These are phyloP conservation scores for Leccinum subrobustum DNA, from an alignment of 1,284 basidiomycete species.

Conservation along the genomic window DNA sequence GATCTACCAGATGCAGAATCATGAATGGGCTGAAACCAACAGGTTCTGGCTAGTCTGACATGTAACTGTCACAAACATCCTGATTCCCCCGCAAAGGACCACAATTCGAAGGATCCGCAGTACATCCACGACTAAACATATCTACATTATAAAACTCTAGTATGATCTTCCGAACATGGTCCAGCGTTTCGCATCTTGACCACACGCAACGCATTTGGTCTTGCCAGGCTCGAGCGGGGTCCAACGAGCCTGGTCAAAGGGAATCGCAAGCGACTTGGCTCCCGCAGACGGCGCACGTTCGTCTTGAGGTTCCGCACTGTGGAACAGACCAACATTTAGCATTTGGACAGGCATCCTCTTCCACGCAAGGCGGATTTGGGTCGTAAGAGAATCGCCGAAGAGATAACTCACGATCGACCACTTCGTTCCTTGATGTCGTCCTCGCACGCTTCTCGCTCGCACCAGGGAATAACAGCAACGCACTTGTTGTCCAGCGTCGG, in stretches of 20 bases:
- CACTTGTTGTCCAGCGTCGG: constrained; percentile 89
- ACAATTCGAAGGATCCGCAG: background rate
- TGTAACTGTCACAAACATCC: too few species aligned
- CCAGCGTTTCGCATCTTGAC: constrained; percentile 86
- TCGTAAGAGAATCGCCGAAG: constrained; percentile 3
- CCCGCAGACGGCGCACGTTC: constrained; percentile 97
- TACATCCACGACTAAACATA: background rate
- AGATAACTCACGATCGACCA: constrained; percentile 70
- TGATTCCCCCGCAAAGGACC: background rate
- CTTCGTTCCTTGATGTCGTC: constrained; percentile 98
- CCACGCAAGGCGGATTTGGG: background rate
- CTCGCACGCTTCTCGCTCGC: constrained; percentile 91
- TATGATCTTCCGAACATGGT: constrained; percentile 89
- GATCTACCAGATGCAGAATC: too few species aligned
- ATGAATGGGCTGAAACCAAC: too few species aligned
- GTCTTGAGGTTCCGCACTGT: constrained; percentile 81
- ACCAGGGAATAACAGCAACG: constrained; percentile 94
- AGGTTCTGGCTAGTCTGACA: too few species aligned
- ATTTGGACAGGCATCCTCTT: background rate
- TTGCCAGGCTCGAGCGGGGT: constrained; percentile 73
- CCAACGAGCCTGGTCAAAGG: constrained; percentile 89
- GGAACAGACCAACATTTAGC: constrained; percentile 11
- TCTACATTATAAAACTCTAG: constrained; percentile 27
- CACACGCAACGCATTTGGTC: constrained; percentile 86
- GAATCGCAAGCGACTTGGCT: constrained; percentile 96